Evolutionary conservation across 192 early-diverging fungal species (phyloP), one percentile per base, ranked within the genome.

Genomic region (Podochytrium sp.): DNA sequence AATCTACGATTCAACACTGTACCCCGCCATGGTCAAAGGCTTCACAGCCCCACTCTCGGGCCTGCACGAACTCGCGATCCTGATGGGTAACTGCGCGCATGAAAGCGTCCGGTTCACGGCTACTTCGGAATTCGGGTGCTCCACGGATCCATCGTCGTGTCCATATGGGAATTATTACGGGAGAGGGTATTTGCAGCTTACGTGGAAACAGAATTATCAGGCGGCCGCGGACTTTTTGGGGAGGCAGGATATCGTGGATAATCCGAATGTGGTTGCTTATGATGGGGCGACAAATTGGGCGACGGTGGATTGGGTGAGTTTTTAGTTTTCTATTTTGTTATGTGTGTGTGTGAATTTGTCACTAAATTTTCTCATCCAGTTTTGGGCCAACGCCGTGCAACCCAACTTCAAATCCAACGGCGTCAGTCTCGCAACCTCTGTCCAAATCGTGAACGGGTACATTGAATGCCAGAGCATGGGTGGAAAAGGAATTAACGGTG

Each of bases 181-280:
- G 16, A 53, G 69, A 33, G 69, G 69, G 6, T 71, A 59, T 38
- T 40, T 71, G 18, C 69, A 71, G 30, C 37, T 71, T 1, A 41
- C 69, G 30, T 43, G 40, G 34, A n/a, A 71, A 23, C 34, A n/a
- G 3, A 71, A 71, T 37, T 71, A 71, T 41, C 20, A 71, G 52
- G 18, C 52, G 18, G 69, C 56, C 7, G 53, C 69, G 12, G 57
- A n/a, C 7, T n/a, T 16, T 0, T 3, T 59, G 20, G 39, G 42
- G 10, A 10, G 41, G 5, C 69, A 29, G 1, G 69, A 71, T 51
- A 57, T 71, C 20, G 16, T 71, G 27, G 14, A 18, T 12, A 59
- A 71, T 32, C 69, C 69, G 0, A 40, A 57, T 0, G 29, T 71
- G 6, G 56, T 71, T 29, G 12, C n/a, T 18, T 18, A 43, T 51